Conservation (phyloP, 805 yeast species). For the Teunomyces pallodes region DNA sequence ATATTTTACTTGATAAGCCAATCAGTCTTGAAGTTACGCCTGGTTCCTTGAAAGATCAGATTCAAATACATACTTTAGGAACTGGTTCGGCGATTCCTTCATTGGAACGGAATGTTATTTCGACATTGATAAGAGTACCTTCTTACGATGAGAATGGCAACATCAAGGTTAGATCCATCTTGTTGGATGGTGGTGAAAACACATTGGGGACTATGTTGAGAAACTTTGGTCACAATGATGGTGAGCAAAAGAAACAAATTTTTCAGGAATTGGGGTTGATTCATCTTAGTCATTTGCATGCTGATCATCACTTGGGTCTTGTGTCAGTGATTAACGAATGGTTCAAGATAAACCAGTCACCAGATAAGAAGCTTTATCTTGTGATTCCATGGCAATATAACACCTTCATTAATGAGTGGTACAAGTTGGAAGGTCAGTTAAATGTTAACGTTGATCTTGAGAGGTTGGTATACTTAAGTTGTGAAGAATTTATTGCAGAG, state of each 20-base stretch:
- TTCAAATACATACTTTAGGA: constrained; percentile 76
- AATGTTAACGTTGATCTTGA: constrained; percentile 28
- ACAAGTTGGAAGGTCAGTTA: constrained; percentile 40
- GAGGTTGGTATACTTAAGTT: constrained; percentile 52
- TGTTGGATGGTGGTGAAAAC: constrained; percentile 96
- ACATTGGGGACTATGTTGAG: constrained; percentile 73
- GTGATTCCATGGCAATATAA: constrained; percentile 75
- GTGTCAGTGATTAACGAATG: constrained; percentile 68
- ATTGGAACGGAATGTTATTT: constrained; percentile 77
- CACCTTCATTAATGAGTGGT: constrained; percentile 69
- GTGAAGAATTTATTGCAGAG: constrained; percentile 51
- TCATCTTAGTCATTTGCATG: constrained; percentile 87
- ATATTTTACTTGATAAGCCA: constrained; percentile 17
- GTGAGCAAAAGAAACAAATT: constrained; percentile 33
- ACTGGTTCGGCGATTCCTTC: constrained; percentile 94
- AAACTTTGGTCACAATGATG: constrained; percentile 49
- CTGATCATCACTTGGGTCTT: constrained; percentile 93
- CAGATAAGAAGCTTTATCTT: constrained; percentile 45
- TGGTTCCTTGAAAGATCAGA: constrained; percentile 43
- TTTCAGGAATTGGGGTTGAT: constrained; percentile 63
- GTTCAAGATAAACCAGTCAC: constrained; percentile 42
- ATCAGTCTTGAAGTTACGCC: constrained; percentile 16
- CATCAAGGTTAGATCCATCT: constrained; percentile 40
- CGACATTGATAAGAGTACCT: constrained; percentile 75
- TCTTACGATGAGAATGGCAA: constrained; percentile 19